phyloP scores from a whole-genome alignment of 331 rosid species.

The Malus hybrid region DNA sequence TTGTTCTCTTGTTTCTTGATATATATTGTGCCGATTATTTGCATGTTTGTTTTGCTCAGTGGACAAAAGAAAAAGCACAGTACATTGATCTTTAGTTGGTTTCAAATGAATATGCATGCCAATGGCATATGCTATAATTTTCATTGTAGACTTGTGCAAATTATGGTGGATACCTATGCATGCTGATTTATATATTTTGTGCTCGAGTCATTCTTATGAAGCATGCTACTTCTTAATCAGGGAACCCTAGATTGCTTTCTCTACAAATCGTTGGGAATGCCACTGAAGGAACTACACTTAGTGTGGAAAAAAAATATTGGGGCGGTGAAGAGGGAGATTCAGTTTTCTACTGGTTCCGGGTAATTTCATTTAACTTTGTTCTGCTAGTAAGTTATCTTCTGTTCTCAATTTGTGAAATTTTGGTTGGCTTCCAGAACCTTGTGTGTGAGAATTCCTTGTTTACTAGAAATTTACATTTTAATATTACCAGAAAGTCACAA shows the following conservation, averaged over 20 bases:
- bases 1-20: slow-evolving; percentile 9
- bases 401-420: neutral
- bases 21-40: neutral
- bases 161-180: neutral
- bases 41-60: neutral
- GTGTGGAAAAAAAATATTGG: slow-evolving; percentile 76
- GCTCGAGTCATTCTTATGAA: slow-evolving; percentile 20
- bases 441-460: neutral
- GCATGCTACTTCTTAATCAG: slow-evolving; percentile 42
- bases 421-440: neutral
- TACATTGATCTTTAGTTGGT: neutral
- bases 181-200: slow-evolving; percentile 4
- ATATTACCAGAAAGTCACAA: neutral
- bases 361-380: slow-evolving; percentile 30
- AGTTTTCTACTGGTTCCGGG: slow-evolving; percentile 89
- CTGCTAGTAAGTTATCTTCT: neutral
- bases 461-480: neutral
- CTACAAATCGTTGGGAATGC: slow-evolving; percentile 60
- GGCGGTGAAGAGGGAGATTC: slow-evolving; percentile 98
- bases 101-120: neutral
- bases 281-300: slow-evolving; percentile 71
- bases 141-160: neutral
- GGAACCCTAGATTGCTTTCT: slow-evolving; percentile 79
- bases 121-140: neutral
- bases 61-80: neutral